Evolutionary conservation across 2,329 filamentous ascomycete species (phyloP).

Genomic region (Botrytis galanthina): DNA sequence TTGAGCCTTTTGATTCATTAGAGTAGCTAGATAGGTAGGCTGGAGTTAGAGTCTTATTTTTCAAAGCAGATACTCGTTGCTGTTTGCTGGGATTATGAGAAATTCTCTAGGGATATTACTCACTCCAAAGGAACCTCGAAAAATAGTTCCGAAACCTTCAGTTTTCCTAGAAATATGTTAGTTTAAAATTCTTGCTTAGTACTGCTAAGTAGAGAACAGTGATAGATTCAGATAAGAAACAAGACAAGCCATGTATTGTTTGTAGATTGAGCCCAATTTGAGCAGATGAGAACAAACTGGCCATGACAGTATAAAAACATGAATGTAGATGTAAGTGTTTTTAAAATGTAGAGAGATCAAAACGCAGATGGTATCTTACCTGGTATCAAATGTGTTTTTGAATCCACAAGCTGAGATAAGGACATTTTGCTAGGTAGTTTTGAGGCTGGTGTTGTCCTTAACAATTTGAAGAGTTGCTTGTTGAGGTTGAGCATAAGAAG

Average conservation of each 20-base stretch:
- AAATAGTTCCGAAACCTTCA: slow-evolving; percentile 77
- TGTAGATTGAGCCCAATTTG: background rate
- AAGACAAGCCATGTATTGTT: background rate
- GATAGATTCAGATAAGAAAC: background rate
- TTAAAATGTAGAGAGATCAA: background rate
- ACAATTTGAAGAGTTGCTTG: slow-evolving; percentile 3
- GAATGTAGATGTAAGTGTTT: background rate
- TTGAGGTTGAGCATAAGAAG: slow-evolving; percentile 6
- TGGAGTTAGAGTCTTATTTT: slow-evolving; percentile 42
- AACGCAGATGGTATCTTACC: slow-evolving; percentile 13
- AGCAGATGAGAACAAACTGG: background rate
- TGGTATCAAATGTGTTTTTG: slow-evolving; percentile 23
- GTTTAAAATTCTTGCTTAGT: background rate
- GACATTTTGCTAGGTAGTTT: slow-evolving; percentile 26
- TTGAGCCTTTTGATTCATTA: slow-evolving; percentile 45
- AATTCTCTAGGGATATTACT: slow-evolving; percentile 53
- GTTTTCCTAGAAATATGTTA: slow-evolving; percentile 55
- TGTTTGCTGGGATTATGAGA: background rate
- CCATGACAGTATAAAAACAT: background rate
- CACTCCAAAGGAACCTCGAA: slow-evolving; percentile 87
- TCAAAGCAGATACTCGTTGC: slow-evolving; percentile 47
- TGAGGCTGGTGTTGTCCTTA: background rate
- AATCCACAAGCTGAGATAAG: slow-evolving; percentile 34
- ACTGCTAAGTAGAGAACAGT: too few species aligned
- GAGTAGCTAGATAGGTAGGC: slow-evolving; percentile 1